Evolutionary conservation across 257 asterid genomes (phyloP), one percentile per base, ranked within the genome.

Genomic region (Buddleja alternifolia): DNA sequence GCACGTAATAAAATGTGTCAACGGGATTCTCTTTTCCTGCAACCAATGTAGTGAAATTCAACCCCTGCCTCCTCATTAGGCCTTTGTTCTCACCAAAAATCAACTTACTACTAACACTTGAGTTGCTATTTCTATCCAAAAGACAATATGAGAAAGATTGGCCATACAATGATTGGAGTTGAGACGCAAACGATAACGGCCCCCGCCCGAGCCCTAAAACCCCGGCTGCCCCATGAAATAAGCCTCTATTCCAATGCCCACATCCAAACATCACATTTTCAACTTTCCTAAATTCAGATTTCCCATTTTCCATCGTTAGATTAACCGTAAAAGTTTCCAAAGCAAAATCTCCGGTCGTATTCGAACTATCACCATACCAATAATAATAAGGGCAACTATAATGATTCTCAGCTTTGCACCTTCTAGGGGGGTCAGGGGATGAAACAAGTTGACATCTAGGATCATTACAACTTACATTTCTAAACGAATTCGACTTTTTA

Each of bases 191-290:
- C 0, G 95, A 88, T 14, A 88, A 77, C 0, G 88, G 85, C 9
- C 90, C 92, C 9, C 90, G 67, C 44, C 95, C 92, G 4, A 88
- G 81, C 9, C 95, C 95, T 29, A 88, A 71, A 69, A 88, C 51
- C 3, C 92, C 95, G 8, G 90, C 85, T 21, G 95, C 95, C 10
- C 95, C 95, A 67, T 83, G 92, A 56, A 88, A 85, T 20, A 88
- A 57, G 2, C 92, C 95, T 71, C 90, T 78, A 45, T 88, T 88
- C 92, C 92, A 83, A 77, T 87, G 92, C 1, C 95, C 95, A 68
- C 95, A 85, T 3, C 95, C 89, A 73, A 86, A 86, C 92, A 83
- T 83, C 44, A 86, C 85, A 71, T 86, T 78, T 4, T 83, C 85
- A 40, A 83, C 87, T 3, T 77, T 59, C 78, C 46, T 73, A 69